A percentile compares a stretch with the other conserved stretches of the same genome.
Evolutionary conservation across 2,329 filamentous ascomycete species (phyloP).

Genomic region (Penicillium aurantiogriseum): DNA sequence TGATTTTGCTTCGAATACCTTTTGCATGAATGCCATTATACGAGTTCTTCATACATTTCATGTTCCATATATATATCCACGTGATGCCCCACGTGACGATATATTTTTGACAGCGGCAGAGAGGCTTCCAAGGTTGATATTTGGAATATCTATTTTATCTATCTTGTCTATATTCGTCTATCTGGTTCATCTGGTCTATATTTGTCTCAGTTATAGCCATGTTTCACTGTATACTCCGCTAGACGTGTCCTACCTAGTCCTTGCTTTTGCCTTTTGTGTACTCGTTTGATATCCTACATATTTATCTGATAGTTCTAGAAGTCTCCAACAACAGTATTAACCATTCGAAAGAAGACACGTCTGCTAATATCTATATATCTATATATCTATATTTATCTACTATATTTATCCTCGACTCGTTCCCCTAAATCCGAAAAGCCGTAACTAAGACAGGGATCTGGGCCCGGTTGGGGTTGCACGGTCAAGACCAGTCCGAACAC

Average conservation of each 20-base stretch:
- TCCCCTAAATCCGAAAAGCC: not conserved
- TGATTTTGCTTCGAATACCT: conserved; percentile 5
- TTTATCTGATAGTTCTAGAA: not conserved
- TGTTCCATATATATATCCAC: not conserved
- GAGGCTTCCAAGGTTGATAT: not conserved
- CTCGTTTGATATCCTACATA: not conserved
- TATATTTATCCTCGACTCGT: not conserved
- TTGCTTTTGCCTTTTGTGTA: not conserved
- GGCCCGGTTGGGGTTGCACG: conserved; percentile 13
- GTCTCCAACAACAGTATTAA: not conserved
- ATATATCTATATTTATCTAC: not conserved
- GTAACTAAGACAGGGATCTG: conserved; percentile 10
- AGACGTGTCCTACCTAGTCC: not conserved
- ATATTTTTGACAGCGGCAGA: conserved; percentile 1
- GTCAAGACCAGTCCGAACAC: conserved; percentile 12
- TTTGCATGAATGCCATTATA: not conserved
- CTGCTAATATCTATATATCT: not conserved
- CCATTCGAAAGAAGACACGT: not conserved
- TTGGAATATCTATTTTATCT: not conserved
- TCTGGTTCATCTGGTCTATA: not conserved
- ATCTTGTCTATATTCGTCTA: not conserved
- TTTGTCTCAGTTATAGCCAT: not conserved
- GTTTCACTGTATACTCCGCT: conserved; percentile 2
- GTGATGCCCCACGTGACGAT: conserved; percentile 8
- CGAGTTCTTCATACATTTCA: not conserved